phyloP scores from a whole-genome alignment of 768 basidiomycete species.

The Agaricus sinodeliciosus region DNA sequence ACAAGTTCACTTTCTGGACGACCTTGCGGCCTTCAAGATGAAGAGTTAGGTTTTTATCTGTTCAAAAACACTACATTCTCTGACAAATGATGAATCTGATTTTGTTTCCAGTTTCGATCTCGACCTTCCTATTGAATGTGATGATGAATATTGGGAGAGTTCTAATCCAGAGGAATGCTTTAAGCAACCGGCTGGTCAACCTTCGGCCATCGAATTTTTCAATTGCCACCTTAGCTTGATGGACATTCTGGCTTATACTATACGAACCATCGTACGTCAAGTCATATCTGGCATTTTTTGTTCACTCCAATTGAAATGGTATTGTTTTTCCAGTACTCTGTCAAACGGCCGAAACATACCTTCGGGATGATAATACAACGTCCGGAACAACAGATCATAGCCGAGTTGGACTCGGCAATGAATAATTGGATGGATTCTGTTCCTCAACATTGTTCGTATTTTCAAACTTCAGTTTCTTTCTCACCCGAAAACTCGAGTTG shows the following conservation, averaged over 20 bases:
- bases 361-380: constrained; percentile 38
- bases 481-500: background rate
- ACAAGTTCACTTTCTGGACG: constrained; percentile 51
- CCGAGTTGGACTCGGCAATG: constrained; percentile 67
- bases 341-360: constrained; percentile 51
- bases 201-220: constrained; percentile 51
- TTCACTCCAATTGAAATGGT: background rate
- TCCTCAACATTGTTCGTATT: constrained; percentile 43
- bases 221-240: constrained; percentile 48
- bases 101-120: constrained; percentile 52
- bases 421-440: constrained; percentile 75
- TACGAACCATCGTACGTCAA: constrained; percentile 48
- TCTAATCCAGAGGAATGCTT: constrained; percentile 27
- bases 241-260: constrained; percentile 53
- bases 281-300: background rate
- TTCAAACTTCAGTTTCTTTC: background rate
- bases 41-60: constrained; percentile 40
- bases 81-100: too few species aligned
- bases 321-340: constrained; percentile 51
- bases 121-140: constrained; percentile 55
- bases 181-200: constrained; percentile 54
- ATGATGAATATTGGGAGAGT: constrained; percentile 68
- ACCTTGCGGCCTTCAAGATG: constrained; percentile 68
- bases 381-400: constrained; percentile 60
- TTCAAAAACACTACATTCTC: background rate